Evolutionary conservation across 2,329 filamentous ascomycete species (phyloP).

Genomic region (Neophaeococcomyces mojaviensis): DNA sequence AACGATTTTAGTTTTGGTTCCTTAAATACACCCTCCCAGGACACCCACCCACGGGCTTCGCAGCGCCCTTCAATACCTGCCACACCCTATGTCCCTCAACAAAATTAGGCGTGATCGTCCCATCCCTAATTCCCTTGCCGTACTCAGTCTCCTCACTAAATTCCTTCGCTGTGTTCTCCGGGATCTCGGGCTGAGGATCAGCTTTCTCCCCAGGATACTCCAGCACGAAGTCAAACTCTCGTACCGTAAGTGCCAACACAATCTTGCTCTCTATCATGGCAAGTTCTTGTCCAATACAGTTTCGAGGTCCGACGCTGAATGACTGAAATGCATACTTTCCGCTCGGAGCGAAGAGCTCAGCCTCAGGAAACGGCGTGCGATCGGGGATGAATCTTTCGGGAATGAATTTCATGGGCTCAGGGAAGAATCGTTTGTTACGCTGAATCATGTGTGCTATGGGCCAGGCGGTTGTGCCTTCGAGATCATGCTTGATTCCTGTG

Average conservation of each 20-base stretch:
- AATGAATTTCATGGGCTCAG: slow-evolving; percentile 38
- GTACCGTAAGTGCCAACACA: slow-evolving; percentile 42
- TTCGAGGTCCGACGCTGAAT: slow-evolving; percentile 49
- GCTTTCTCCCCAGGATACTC: slow-evolving; percentile 28
- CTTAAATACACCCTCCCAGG: slow-evolving; percentile 12
- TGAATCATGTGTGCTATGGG: slow-evolving; percentile 26
- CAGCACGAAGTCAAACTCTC: slow-evolving; percentile 44
- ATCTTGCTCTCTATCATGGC: slow-evolving; percentile 47
- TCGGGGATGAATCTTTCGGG: slow-evolving; percentile 40
- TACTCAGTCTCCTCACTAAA: slow-evolving; percentile 2
- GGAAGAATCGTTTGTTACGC: slow-evolving; percentile 36
- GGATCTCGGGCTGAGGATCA: not conserved
- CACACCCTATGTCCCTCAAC: slow-evolving; percentile 18
- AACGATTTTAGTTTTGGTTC: no score
- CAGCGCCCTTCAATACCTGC: slow-evolving; percentile 14
- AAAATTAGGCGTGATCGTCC: not conserved
- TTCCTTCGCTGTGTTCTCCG: not conserved
- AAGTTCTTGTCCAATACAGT: slow-evolving; percentile 52
- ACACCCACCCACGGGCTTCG: slow-evolving; percentile 16
- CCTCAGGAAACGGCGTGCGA: slow-evolving; percentile 16
- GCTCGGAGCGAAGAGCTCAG: slow-evolving; percentile 28
- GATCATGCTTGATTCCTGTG: slow-evolving; percentile 14
- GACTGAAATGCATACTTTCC: slow-evolving; percentile 45
- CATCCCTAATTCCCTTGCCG: slow-evolving; percentile 1
- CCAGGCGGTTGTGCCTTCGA: slow-evolving; percentile 19